These are phyloP conservation scores for Nicotiana tomentosiformis DNA, from an alignment of 257 asterid species.

Conservation along the genomic window DNA sequence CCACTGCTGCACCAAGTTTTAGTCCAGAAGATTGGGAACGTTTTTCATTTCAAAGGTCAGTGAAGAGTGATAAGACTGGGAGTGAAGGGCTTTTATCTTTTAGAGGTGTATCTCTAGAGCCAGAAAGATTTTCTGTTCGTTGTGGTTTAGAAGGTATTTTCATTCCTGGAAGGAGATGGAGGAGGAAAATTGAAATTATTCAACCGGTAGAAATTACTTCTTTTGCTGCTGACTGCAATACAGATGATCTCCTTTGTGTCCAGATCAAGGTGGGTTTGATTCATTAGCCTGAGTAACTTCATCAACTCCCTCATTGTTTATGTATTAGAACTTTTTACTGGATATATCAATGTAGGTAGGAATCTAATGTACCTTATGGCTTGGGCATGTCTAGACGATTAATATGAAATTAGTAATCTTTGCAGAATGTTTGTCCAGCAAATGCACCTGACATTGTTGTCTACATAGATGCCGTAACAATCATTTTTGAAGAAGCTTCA, in stretches of 20 bases:
- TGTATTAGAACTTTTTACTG: not conserved
- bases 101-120: constrained; percentile 89
- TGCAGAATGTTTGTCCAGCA: constrained; percentile 87
- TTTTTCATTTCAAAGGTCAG: constrained; percentile 59
- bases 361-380: not conserved
- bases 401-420: constrained; percentile 16
- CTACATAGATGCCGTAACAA: constrained; percentile 76
- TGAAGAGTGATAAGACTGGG: constrained; percentile 47
- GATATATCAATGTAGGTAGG: not conserved
- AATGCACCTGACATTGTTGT: constrained; percentile 71
- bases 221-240: constrained; percentile 78
- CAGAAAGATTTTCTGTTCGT: constrained; percentile 85
- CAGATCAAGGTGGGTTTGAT: constrained; percentile 62
- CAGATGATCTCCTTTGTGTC: constrained; percentile 91
- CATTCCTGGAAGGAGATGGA: constrained; percentile 95
- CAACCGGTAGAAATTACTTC: constrained; percentile 84
- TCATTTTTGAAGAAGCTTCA: constrained; percentile 87
- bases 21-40: constrained; percentile 78
- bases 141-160: constrained; percentile 98
- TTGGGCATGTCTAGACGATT: not conserved
- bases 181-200: constrained; percentile 85
- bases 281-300: constrained; percentile 8
- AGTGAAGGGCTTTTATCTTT: constrained; percentile 74
- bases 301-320: not conserved
- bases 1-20: constrained; percentile 40